These are phyloP conservation scores for Suillus americanus DNA, from an alignment of 768 basidiomycete species.

Conservation along the genomic window DNA sequence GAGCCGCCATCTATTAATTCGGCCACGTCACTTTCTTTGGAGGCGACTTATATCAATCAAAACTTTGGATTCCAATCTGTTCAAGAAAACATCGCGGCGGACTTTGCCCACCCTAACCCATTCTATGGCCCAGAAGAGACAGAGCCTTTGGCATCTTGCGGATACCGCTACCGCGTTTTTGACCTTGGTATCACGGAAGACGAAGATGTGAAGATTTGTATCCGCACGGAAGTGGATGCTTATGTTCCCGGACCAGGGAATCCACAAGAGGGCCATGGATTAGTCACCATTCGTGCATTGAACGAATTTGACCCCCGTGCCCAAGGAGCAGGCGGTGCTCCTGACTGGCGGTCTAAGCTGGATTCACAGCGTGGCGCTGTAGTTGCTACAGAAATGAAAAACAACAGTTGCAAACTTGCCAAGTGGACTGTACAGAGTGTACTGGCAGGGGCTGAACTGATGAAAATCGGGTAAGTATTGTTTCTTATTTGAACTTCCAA, in stretches of 20 bases:
- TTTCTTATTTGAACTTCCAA: not conserved
- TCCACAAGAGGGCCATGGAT: constrained; percentile 67
- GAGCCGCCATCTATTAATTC: constrained; percentile 89
- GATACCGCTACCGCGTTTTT: constrained; percentile 94
- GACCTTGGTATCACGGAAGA: constrained; percentile 89
- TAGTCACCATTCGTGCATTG: constrained; percentile 90
- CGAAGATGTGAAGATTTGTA: constrained; percentile 87
- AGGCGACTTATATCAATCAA: constrained; percentile 98
- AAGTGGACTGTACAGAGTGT: constrained; percentile 97
- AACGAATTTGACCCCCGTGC: constrained; percentile 96
- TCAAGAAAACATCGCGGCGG: constrained; percentile 65
- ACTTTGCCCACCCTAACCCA: constrained; percentile 88
- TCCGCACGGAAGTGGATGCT: constrained; percentile 96
- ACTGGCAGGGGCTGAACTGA: constrained; percentile 89
- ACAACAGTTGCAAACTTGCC: constrained; percentile 96
- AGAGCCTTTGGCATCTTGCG: constrained; percentile 93
- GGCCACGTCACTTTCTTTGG: constrained; percentile 89
- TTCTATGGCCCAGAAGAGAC: constrained; percentile 95
- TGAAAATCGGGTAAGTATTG: constrained; percentile 92
- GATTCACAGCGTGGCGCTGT: constrained; percentile 97
- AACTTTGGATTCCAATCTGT: constrained; percentile 98
- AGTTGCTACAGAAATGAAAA: constrained; percentile 99
- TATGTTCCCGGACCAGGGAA: constrained; percentile 64
- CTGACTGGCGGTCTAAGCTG: constrained; percentile 98
- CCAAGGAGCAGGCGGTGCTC: constrained; percentile 88